Evolutionary conservation across 176 grass and related monocot species (phyloP).

Genomic region (Elaeis guineensis): DNA sequence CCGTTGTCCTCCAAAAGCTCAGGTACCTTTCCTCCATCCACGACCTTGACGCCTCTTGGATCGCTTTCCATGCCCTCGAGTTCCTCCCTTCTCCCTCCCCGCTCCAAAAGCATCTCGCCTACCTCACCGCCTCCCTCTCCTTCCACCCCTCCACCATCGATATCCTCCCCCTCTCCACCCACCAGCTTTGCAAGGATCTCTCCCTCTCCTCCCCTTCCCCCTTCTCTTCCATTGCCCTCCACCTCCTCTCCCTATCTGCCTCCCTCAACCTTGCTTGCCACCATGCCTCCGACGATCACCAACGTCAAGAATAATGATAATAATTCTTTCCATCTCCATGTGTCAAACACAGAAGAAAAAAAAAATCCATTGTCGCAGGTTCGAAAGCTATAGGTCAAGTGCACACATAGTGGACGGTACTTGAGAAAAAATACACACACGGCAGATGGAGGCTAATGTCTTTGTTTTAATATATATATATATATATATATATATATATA

Average conservation of each 20-base stretch:
- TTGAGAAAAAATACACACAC: no score
- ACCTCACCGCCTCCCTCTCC: conserved; percentile 69
- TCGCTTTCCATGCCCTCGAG: conserved; percentile 73
- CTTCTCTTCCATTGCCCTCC: conserved; percentile 33
- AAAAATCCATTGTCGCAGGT: no score
- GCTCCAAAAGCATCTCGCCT: conserved; percentile 54
- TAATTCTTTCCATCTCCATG: background rate
- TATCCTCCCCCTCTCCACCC: conserved; percentile 64
- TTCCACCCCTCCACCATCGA: conserved; percentile 69
- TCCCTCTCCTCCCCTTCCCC: conserved; percentile 30
- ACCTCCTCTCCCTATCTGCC: conserved; percentile 55
- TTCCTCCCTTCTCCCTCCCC: conserved; percentile 64
- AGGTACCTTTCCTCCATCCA: conserved; percentile 73
- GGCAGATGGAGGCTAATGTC: no score
- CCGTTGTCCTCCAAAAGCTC: conserved; percentile 66
- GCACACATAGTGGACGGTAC: no score
- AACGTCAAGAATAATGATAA: no score
- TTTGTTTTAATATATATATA: no score
- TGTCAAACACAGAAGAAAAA: no score
- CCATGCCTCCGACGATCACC: conserved; percentile 27
- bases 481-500: no score
- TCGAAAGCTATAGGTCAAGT: no score
- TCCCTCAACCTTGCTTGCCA: conserved; percentile 56
- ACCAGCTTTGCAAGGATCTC: conserved; percentile 84
- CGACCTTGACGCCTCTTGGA: conserved; percentile 42